phyloP scores from a whole-genome alignment of 441 rosid species.

The Hura crepitans region DNA sequence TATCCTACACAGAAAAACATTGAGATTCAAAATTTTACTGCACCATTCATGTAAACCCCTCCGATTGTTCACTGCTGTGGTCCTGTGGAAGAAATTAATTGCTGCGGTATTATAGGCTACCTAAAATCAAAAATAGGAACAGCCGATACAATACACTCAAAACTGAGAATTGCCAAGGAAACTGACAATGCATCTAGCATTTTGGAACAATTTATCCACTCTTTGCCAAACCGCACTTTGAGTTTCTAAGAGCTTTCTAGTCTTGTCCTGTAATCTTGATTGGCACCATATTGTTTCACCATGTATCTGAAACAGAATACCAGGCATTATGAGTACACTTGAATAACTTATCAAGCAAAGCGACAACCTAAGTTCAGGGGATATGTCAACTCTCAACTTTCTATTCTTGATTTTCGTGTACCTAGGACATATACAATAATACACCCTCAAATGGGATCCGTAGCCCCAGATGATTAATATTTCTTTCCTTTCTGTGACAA shows the following conservation, averaged over 20 bases:
- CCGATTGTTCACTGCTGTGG: too few relatives aligned
- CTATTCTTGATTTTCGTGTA: background rate
- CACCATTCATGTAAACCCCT: too few relatives aligned
- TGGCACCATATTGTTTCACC: constrained; percentile 79
- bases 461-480: background rate
- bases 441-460: background rate
- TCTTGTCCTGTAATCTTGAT: constrained; percentile 59
- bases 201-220: constrained; percentile 80
- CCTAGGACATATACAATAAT: background rate
- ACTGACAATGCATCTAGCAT: constrained; percentile 79
- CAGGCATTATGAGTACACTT: background rate
- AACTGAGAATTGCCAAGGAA: constrained; percentile 92
- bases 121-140: background rate
- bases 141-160: constrained; percentile 20
- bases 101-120: background rate
- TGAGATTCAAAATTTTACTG: too few relatives aligned
- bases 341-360: background rate
- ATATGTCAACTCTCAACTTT: background rate
- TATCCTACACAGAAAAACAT: too few relatives aligned
- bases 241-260: constrained; percentile 59
- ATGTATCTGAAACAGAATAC: constrained; percentile 54
- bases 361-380: background rate
- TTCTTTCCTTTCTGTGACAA: background rate
- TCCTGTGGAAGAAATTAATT: background rate
- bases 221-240: constrained; percentile 76